These are phyloP conservation scores for Pisolithus albus DNA, from an alignment of 768 basidiomycete genomes.

Conservation along the genomic window DNA sequence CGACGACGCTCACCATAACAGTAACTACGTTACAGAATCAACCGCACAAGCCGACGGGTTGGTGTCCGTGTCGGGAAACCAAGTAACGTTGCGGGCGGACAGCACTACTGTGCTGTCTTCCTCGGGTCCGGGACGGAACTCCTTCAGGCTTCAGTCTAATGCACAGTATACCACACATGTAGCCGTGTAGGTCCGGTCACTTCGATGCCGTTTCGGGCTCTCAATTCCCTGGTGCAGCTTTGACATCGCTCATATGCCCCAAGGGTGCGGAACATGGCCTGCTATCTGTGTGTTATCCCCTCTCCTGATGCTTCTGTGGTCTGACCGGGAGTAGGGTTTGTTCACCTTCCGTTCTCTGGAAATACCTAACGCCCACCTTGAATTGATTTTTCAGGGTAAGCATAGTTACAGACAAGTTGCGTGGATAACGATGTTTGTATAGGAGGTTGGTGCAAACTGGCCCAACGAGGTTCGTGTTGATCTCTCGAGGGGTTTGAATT, in stretches of 20 bases:
- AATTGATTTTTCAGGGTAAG: slow-evolving; percentile 18
- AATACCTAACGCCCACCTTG: background rate
- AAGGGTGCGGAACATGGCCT: slow-evolving; percentile 36
- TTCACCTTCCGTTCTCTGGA: background rate
- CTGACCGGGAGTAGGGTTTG: slow-evolving; percentile 19
- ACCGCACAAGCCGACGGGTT: slow-evolving; percentile 51
- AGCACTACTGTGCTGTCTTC: slow-evolving; percentile 24
- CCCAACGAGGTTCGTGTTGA: slow-evolving; percentile 12
- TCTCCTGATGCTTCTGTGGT: background rate
- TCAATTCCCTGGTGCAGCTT: slow-evolving; percentile 16
- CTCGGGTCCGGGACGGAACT: slow-evolving; percentile 28
- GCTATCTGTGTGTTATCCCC: slow-evolving; percentile 24
- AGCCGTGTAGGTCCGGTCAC: slow-evolving; percentile 18
- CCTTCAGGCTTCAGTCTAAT: slow-evolving; percentile 30
- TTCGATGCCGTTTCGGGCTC: background rate
- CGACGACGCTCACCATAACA: slow-evolving; percentile 9
- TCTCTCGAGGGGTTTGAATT: background rate
- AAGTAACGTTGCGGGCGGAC: slow-evolving; percentile 28
- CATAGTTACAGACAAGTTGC: background rate
- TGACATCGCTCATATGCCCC: slow-evolving; percentile 33
- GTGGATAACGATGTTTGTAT: background rate
- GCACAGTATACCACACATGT: slow-evolving; percentile 28
- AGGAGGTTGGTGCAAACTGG: slow-evolving; percentile 25
- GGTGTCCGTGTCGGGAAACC: slow-evolving; percentile 45
- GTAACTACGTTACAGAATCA: slow-evolving; percentile 38